These are phyloP conservation scores for Porphyrellus cyaneotinctus DNA, from an alignment of 768 basidiomycete genomes.

Conservation along the genomic window DNA sequence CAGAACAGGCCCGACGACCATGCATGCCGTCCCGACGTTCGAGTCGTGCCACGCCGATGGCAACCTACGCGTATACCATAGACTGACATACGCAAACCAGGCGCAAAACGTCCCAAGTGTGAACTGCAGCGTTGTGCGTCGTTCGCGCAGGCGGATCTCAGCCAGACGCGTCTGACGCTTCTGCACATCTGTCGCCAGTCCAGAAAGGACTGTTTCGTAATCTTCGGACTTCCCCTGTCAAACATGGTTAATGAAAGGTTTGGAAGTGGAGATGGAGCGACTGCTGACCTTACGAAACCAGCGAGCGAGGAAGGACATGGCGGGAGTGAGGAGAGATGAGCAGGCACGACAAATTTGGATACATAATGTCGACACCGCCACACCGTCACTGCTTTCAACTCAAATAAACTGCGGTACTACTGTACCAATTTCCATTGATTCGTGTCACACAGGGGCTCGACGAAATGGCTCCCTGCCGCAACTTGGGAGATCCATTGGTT, in stretches of 20 bases:
- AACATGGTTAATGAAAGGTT: neutral
- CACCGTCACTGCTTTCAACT: too few relatives aligned
- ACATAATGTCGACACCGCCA: slow-evolving; percentile 20
- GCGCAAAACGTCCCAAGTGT: slow-evolving; percentile 72
- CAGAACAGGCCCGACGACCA: slow-evolving; percentile 74
- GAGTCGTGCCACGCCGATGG: slow-evolving; percentile 35
- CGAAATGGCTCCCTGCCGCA: too few relatives aligned
- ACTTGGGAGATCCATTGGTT: too few relatives aligned
- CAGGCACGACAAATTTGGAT: slow-evolving; percentile 16
- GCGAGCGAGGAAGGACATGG: slow-evolving; percentile 29
- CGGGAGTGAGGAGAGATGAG: slow-evolving; percentile 4
- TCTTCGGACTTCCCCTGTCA: slow-evolving; percentile 45
- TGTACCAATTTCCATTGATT: too few relatives aligned
- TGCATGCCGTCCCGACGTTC: slow-evolving; percentile 41
- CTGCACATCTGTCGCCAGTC: slow-evolving; percentile 64
- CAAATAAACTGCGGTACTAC: too few relatives aligned
- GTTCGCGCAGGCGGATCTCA: slow-evolving; percentile 82
- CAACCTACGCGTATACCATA: slow-evolving; percentile 67
- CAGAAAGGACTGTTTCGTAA: slow-evolving; percentile 69
- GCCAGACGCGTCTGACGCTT: slow-evolving; percentile 70
- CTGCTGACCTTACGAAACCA: slow-evolving; percentile 29
- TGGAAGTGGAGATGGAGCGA: neutral
- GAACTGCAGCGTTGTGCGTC: slow-evolving; percentile 69
- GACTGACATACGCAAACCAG: slow-evolving; percentile 68
- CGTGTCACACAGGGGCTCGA: too few relatives aligned